phyloP scores from a whole-genome alignment of 2,329 filamentous ascomycete genomes.

The Arachnomyces sp. region DNA sequence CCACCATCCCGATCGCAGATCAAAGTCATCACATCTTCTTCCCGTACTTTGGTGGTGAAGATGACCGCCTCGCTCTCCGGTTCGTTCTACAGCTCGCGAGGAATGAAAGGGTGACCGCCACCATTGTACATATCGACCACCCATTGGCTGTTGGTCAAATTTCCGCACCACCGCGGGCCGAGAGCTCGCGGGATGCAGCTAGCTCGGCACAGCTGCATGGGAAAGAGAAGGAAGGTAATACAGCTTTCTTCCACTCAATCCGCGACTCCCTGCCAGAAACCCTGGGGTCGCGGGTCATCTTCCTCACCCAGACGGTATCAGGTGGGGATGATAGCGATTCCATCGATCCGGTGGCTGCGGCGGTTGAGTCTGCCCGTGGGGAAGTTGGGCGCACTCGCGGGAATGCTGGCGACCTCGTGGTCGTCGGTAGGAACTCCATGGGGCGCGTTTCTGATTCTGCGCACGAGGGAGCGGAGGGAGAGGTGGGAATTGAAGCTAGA shows the following conservation, averaged over 20 bases:
- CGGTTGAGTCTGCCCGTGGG: slow-evolving; percentile 46
- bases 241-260: slow-evolving; percentile 50
- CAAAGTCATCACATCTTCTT: slow-evolving; percentile 77
- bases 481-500: slow-evolving; percentile 23
- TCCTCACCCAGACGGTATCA: slow-evolving; percentile 30
- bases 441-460: slow-evolving; percentile 4
- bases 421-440: slow-evolving; percentile 37
- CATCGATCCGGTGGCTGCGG: slow-evolving; percentile 35
- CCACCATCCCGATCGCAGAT: slow-evolving; percentile 52
- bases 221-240: slow-evolving; percentile 34
- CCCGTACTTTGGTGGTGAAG: slow-evolving; percentile 74
- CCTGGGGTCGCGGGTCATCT: slow-evolving; percentile 49
- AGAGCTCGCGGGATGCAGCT: slow-evolving; percentile 3
- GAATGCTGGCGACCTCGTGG: slow-evolving; percentile 63
- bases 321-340: slow-evolving; percentile 36
- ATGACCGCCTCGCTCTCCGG: slow-evolving; percentile 72
- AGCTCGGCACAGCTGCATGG: neutral
- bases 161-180: neutral
- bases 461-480: slow-evolving; percentile 26
- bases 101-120: slow-evolving; percentile 69
- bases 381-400: slow-evolving; percentile 53
- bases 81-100: slow-evolving; percentile 77
- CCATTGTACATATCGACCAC: slow-evolving; percentile 54
- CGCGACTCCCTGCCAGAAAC: slow-evolving; percentile 47
- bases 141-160: slow-evolving; percentile 6